Evolutionary conservation across 306 rosid species (phyloP).

Genomic region (Aeschynomene evenia): DNA sequence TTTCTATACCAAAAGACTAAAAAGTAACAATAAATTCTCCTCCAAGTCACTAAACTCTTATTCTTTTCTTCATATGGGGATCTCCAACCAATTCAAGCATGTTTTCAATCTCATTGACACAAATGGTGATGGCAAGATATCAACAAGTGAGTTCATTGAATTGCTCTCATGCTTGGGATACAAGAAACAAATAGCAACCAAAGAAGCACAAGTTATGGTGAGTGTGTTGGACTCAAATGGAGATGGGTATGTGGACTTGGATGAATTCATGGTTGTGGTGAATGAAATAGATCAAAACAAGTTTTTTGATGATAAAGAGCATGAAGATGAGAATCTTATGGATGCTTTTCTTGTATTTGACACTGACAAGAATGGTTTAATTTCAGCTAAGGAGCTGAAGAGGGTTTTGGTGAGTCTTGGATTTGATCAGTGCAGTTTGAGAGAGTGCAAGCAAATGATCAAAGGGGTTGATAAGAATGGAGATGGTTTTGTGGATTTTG

Average conservation of each 20-base stretch:
- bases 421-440: constrained; percentile 47
- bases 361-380: constrained; percentile 55
- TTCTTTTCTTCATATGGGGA: constrained; percentile 46
- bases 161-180: constrained; percentile 51
- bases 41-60: constrained; percentile 28
- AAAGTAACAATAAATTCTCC: constrained; percentile 21
- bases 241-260: constrained; percentile 68
- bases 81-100: constrained; percentile 54
- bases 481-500: constrained; percentile 73
- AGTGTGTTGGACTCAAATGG: constrained; percentile 58
- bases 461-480: constrained; percentile 63
- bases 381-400: constrained; percentile 57
- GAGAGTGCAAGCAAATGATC: constrained; percentile 63
- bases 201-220: constrained; percentile 63
- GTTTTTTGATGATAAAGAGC: constrained; percentile 7
- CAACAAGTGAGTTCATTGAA: constrained; percentile 51
- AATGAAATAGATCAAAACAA: constrained; percentile 14
- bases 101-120: constrained; percentile 63
- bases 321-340: constrained; percentile 40
- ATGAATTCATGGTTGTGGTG: constrained; percentile 64
- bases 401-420: constrained; percentile 57
- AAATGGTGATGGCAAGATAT: constrained; percentile 67
- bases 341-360: constrained; percentile 73
- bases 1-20: constrained; percentile 7
- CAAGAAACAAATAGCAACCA: constrained; percentile 35